Percentiles rank a stretch among this genome's conserved stretches.
Conservation (phyloP, 805 yeast species). For the Ogataea glucozyma region DNA sequence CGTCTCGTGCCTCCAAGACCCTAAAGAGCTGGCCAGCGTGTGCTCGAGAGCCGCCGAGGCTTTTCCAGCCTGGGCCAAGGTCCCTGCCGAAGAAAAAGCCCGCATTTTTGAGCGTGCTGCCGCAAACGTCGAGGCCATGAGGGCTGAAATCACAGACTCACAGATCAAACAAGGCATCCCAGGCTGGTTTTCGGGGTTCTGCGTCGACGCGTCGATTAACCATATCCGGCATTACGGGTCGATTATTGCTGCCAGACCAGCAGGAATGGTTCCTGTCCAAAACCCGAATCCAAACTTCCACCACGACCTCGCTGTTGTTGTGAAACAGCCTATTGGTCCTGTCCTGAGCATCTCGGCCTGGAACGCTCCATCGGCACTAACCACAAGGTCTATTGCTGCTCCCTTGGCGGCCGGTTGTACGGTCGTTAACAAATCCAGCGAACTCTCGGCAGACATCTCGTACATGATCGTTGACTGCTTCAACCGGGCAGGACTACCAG, state of each 20-base stretch:
- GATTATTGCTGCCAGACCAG: constrained; percentile 20
- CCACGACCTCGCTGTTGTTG: constrained; percentile 26
- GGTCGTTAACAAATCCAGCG: constrained; percentile 44
- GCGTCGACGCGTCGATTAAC: constrained; percentile 32
- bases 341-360: constrained; percentile 48
- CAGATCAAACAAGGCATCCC: constrained; percentile 40
- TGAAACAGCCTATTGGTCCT: constrained; percentile 45
- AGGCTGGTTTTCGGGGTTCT: constrained; percentile 39
- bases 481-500: constrained; percentile 42
- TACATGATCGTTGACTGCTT: constrained; percentile 38
- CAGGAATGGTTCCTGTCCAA: constrained; percentile 27
- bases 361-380: constrained; percentile 49
- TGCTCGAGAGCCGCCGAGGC: constrained; percentile 19
- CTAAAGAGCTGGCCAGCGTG: constrained; percentile 5
- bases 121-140: constrained; percentile 8
- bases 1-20: constrained; percentile 6
- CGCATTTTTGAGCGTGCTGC: constrained; percentile 16
- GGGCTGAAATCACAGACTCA: constrained; percentile 22
- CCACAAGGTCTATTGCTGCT: constrained; percentile 41
- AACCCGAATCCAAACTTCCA: constrained; percentile 2
- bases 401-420: constrained; percentile 54
- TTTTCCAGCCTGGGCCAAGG: constrained; percentile 23
- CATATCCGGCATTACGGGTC: constrained; percentile 35
- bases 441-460: constrained; percentile 38
- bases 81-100: constrained; percentile 12